Evolutionary conservation across 768 basidiomycete species (phyloP).

Genomic region (Termitomyces eurrhizus): DNA sequence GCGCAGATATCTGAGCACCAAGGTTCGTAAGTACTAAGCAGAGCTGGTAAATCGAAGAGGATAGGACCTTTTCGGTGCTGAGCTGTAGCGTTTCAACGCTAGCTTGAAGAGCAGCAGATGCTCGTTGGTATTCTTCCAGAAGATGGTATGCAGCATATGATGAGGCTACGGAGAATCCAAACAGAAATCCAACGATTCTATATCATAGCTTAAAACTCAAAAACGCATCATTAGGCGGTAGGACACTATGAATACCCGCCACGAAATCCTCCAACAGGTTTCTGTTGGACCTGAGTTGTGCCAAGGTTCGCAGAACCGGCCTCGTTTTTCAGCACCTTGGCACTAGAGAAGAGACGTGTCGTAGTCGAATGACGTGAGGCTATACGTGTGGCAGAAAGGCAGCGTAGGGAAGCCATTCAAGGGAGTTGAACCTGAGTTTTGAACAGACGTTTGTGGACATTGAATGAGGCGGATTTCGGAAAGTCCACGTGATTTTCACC

Average conservation of each 20-base stretch:
- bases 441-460: neutral
- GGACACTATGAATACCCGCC: slow-evolving; percentile 43
- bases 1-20: slow-evolving; percentile 64
- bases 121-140: slow-evolving; percentile 85
- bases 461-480: slow-evolving; percentile 3
- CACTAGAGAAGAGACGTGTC: slow-evolving; percentile 41
- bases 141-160: slow-evolving; percentile 84
- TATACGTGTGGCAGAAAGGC: slow-evolving; percentile 18
- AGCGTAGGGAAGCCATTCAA: slow-evolving; percentile 33
- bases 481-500: slow-evolving; percentile 9
- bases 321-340: slow-evolving; percentile 40
- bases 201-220: slow-evolving; percentile 7
- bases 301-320: slow-evolving; percentile 46
- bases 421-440: neutral
- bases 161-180: slow-evolving; percentile 89
- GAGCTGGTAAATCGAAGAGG: neutral
- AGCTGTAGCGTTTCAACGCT: slow-evolving; percentile 84
- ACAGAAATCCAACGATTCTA: slow-evolving; percentile 80
- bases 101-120: slow-evolving; percentile 81
- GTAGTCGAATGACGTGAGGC: slow-evolving; percentile 12
- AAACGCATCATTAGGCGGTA: neutral
- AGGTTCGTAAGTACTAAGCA: neutral
- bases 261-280: slow-evolving; percentile 71
- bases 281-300: slow-evolving; percentile 53
- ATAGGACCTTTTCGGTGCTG: slow-evolving; percentile 73